Base-by-base conservation (phyloP, 2,329 filamentous ascomycete species). In the Neofusicoccum sp. region DNA sequence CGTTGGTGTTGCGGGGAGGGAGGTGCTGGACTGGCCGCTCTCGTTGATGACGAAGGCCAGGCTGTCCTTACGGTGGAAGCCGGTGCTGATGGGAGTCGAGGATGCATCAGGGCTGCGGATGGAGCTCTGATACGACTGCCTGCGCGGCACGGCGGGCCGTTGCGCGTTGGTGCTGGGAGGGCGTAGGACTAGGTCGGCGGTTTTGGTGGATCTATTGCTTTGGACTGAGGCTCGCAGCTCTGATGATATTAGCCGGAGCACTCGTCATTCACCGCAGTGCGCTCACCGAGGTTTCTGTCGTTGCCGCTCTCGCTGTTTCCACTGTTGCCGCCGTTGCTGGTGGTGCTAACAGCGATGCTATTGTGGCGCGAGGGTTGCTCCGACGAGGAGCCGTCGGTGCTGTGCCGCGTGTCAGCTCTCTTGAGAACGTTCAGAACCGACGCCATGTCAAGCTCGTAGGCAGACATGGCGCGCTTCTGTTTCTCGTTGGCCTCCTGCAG, bases 401-500 rank as follows among this genome's bases (percentile, higher is more conserved):
- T 60, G 30, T 61, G 59, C 14, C 59, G 40, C 4, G 38, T 61
- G n/a, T 61, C 59, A 48, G 59, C 59, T 12, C 47, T 56, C 24
- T 48, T 56, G 41, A 61, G 59, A 40, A 61, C 59, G 36, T 61
- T 61, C 31, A 61, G 49, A 2, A 61, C 59, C 16, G 59, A 61
- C 5, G 59, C 59, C 59, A 61, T 61, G 34, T 61, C 59, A 20
- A 61, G 49, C 33, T 61, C 59, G 41, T 61, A 61, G 26, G 59
- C 59, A 20, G 48, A 56, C 59, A 61, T 56, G 49, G 47, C 16
- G 31, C 59, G 43, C 30, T 61, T 61, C 16, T 61, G 30, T 40
- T 49, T 48, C n/a, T 61, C 48, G 20, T 28, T 16, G 8, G 44
- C 33, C 41, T 45, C 40, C 31, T 54, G 51, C 11, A 61, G 40